These are phyloP conservation scores for Periconia macrospinosa DNA, from an alignment of 2,329 filamentous ascomycete genomes.

Conservation along the genomic window DNA sequence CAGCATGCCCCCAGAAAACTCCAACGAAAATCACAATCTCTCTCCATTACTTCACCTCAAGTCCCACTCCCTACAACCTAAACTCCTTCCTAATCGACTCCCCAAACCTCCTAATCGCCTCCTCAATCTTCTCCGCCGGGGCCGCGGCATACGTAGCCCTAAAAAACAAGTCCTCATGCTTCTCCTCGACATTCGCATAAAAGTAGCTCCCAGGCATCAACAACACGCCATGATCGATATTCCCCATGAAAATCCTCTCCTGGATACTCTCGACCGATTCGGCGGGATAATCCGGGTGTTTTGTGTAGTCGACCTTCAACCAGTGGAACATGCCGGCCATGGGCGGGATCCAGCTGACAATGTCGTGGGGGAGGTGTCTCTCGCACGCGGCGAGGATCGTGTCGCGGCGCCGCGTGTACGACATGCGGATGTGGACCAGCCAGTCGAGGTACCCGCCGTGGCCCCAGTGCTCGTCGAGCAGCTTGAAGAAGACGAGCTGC, in stretches of 20 bases:
- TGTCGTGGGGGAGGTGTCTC: constrained; percentile 69
- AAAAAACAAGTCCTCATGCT: constrained; percentile 74
- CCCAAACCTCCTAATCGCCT: constrained; percentile 66
- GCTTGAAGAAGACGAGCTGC: constrained; percentile 81
- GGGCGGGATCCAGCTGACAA: constrained; percentile 80
- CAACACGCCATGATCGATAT: constrained; percentile 76
- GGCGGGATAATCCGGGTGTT: constrained; percentile 62
- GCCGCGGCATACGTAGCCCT: constrained; percentile 87
- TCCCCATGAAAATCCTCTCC: constrained; percentile 79
- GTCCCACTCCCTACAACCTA: constrained; percentile 40
- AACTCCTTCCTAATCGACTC: constrained; percentile 69
- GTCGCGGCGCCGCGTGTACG: constrained; percentile 81
- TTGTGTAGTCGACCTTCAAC: constrained; percentile 68
- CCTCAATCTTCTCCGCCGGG: constrained; percentile 53
- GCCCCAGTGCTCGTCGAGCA: constrained; percentile 93
- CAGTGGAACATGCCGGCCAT: constrained; percentile 95
- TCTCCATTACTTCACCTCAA: neutral
- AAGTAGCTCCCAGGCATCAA: constrained; percentile 91
- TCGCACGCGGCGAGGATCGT: constrained; percentile 79
- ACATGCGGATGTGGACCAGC: constrained; percentile 77
- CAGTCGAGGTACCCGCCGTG: constrained; percentile 87
- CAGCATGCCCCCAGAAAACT: too few relatives aligned
- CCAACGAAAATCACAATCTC: neutral
- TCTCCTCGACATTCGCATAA: constrained; percentile 67
- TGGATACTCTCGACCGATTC: constrained; percentile 67